Percentiles rank a stretch among this genome's conserved stretches.
Evolutionary conservation across 768 basidiomycete species (phyloP).

Genomic region (Panaeolus papilionaceus): DNA sequence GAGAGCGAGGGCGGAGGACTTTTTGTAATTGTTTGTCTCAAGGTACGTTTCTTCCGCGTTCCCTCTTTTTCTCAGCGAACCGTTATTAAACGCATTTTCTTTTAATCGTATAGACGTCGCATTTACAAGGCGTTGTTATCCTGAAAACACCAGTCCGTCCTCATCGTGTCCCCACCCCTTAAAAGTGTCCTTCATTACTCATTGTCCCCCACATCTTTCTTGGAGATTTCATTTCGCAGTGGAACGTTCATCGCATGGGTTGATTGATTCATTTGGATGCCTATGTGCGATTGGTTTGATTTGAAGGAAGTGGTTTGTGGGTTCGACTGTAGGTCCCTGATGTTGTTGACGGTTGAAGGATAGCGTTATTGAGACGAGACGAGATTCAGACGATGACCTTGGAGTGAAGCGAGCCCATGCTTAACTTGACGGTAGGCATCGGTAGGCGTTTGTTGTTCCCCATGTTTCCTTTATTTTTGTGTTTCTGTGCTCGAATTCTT

Average conservation of each 20-base stretch:
- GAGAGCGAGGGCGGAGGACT: conserved; percentile 86
- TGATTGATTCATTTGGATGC: too few species aligned
- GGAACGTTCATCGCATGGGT: not conserved
- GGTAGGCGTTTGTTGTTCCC: conserved; percentile 13
- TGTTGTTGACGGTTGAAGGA: conserved; percentile 4
- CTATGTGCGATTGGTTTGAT: not conserved
- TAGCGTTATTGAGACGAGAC: not conserved
- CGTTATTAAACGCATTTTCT: not conserved
- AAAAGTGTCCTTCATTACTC: not conserved
- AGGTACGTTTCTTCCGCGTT: not conserved
- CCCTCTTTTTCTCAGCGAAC: not conserved
- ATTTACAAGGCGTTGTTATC: not conserved
- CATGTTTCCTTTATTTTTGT: not conserved
- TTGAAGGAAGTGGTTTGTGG: not conserved
- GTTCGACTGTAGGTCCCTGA: not conserved
- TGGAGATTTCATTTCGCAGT: not conserved
- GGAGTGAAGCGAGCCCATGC: not conserved
- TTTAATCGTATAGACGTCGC: not conserved
- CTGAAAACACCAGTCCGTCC: conserved; percentile 13
- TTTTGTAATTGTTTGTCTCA: conserved; percentile 48
- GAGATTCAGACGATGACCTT: not conserved
- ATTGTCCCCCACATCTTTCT: not conserved
- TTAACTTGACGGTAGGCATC: conserved; percentile 11
- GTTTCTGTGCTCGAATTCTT: not conserved
- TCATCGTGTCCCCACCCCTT: conserved; percentile 8